Evolutionary conservation across 2,329 filamentous ascomycete species (phyloP), one percentile per base, ranked within the genome.

Genomic region (Aphanoascus verrucosus): DNA sequence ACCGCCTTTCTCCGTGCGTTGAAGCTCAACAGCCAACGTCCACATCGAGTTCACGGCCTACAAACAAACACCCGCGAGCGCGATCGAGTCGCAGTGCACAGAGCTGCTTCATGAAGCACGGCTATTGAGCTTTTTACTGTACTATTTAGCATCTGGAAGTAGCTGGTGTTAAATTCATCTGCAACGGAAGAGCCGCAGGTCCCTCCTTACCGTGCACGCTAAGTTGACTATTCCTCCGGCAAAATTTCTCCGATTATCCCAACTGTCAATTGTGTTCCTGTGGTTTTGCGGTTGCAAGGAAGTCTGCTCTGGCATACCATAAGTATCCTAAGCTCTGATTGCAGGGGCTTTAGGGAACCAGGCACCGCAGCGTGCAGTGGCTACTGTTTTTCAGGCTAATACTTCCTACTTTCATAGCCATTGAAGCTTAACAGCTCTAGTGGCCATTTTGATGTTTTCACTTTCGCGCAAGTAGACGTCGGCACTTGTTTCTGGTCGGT

Each of bases 211-310:
- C 35, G n/a, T 37, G 35, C 35, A 37, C 35, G 35, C 35, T 37
- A 37, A n/a, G n/a, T n/a, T n/a, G n/a, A 37, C n/a, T 43, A 20
- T 19, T 28, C n/a, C 41, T 20, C 41, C 14, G 31, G 46, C 46
- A 38, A 28, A 32, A 14, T 20, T 35, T 35, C 41, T 23, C 31
- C 42, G 34, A 35, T 40, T 35, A 40, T 7, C 47, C 5, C 20
- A 32, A 50, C 12, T 41, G 14, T 8, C 48, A 35, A 42, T 40
- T 42, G 48, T 53, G 44, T 2, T 48, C 42, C 49, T 47, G 45
- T 48, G 52, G 57, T 51, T 49, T 49, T 50, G 55, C 53, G 34
- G 52, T 51, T 42, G 53, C 55, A 51, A 32, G 43, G 38, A 19
- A 38, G 31, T 17, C 20, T 31, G 3, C 45, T 37, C 28, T 5